phyloP scores from a whole-genome alignment of 306 rosid species.

The Castanea sativa region DNA sequence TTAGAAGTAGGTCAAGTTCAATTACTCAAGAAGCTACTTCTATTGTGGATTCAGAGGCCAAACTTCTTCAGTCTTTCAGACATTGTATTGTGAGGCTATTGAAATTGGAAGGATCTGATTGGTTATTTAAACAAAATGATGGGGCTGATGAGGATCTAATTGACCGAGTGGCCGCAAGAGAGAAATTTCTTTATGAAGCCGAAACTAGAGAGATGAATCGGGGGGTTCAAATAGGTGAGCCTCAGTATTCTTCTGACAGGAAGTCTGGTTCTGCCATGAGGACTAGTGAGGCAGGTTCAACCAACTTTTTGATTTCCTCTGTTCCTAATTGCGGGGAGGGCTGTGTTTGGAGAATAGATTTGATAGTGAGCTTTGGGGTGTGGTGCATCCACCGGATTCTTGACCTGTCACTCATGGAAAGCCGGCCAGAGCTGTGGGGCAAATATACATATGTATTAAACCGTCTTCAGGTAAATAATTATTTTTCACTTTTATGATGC shows the following conservation, averaged over 20 bases:
- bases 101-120: constrained; percentile 92
- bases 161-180: constrained; percentile 86
- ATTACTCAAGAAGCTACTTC: constrained; percentile 49
- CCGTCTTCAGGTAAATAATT: constrained; percentile 81
- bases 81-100: constrained; percentile 73
- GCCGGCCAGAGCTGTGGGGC: constrained; percentile 99
- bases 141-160: constrained; percentile 94
- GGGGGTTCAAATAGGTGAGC: constrained; percentile 41
- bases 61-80: constrained; percentile 82
- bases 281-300: constrained; percentile 37
- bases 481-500: neutral
- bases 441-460: constrained; percentile 89
- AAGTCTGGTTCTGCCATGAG: constrained; percentile 42
- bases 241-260: constrained; percentile 57
- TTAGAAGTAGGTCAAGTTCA: constrained; percentile 40
- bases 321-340: constrained; percentile 91
- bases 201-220: constrained; percentile 66
- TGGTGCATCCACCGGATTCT: constrained; percentile 98
- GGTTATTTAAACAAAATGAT: constrained; percentile 83
- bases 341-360: constrained; percentile 79
- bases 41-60: constrained; percentile 55
- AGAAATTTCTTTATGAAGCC: constrained; percentile 67
- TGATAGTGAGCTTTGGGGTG: constrained; percentile 89
- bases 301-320: constrained; percentile 45
- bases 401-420: constrained; percentile 86